Percentiles rank a stretch among this genome's conserved stretches.
These are phyloP conservation scores for Mrakia hoshinonis DNA, from an alignment of 768 basidiomycete species.

Conservation along the genomic window DNA sequence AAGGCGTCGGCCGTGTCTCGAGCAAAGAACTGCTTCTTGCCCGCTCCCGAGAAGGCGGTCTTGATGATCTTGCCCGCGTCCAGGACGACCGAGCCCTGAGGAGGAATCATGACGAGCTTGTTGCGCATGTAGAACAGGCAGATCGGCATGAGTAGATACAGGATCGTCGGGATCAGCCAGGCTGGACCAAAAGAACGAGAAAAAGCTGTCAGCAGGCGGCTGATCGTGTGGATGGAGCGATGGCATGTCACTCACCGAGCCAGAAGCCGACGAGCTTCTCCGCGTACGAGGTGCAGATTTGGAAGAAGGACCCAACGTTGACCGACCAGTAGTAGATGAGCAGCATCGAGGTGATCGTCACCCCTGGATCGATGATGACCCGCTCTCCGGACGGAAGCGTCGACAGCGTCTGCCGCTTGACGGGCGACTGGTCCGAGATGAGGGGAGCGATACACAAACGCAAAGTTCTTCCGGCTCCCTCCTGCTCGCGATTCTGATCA, in stretches of 20 bases:
- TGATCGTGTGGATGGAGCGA: background rate
- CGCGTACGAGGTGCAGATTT: constrained; percentile 35
- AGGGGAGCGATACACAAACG: constrained; percentile 9
- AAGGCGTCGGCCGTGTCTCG: constrained; percentile 34
- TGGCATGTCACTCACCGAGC: constrained; percentile 20
- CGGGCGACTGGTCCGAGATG: constrained; percentile 17
- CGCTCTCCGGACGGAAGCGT: constrained; percentile 16
- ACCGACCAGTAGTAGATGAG: constrained; percentile 23
- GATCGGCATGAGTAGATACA: constrained; percentile 35
- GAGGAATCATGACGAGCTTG: constrained; percentile 37
- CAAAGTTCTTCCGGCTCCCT: too few relatives aligned
- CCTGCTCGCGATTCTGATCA: too few relatives aligned
- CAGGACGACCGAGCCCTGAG: constrained; percentile 39
- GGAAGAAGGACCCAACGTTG: constrained; percentile 37
- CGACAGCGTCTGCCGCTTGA: background rate
- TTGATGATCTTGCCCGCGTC: constrained; percentile 32
- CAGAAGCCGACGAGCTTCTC: constrained; percentile 39
- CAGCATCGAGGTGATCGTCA: constrained; percentile 8
- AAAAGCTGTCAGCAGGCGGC: background rate
- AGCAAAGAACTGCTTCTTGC: constrained; percentile 33
- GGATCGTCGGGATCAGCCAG: constrained; percentile 36
- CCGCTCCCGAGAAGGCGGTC: constrained; percentile 20
- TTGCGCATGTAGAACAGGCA: constrained; percentile 19
- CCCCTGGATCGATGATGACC: constrained; percentile 20
- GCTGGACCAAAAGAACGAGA: constrained; percentile 19